Evolutionary conservation across 768 basidiomycete species (phyloP).

Genomic region (Suillus bovinus): DNA sequence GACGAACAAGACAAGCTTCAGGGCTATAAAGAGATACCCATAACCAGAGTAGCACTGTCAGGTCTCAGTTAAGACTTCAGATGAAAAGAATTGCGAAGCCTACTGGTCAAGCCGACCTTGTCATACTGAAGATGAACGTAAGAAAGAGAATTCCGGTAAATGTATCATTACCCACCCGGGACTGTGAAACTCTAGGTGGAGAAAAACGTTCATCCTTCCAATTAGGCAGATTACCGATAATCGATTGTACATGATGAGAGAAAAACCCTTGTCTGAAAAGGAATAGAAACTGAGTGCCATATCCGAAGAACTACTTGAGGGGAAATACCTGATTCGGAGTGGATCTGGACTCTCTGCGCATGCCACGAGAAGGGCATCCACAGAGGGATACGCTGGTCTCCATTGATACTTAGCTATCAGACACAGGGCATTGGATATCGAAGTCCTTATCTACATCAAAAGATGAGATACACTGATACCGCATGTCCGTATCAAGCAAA

Average conservation of each 20-base stretch:
- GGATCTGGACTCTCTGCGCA: constrained; percentile 57
- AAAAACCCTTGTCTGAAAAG: constrained; percentile 52
- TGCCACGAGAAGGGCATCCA: constrained; percentile 52
- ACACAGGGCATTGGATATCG: constrained; percentile 67
- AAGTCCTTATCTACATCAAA: constrained; percentile 57
- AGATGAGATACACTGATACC: background rate
- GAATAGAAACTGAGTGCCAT: constrained; percentile 6
- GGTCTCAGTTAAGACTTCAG: constrained; percentile 19
- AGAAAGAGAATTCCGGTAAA: constrained; percentile 15
- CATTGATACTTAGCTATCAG: constrained; percentile 60
- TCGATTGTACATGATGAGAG: constrained; percentile 53
- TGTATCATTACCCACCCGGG: constrained; percentile 47
- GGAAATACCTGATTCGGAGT: constrained; percentile 54
- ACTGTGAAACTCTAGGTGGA: constrained; percentile 84
- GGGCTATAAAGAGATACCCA: constrained; percentile 76
- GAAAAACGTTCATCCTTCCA: constrained; percentile 80
- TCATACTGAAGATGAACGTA: constrained; percentile 59
- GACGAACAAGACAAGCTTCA: constrained; percentile 74
- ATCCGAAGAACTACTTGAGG: background rate
- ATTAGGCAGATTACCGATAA: constrained; percentile 57
- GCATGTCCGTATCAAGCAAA: constrained; percentile 6
- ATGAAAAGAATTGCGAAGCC: constrained; percentile 24
- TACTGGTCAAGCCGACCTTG: constrained; percentile 84
- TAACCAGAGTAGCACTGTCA: constrained; percentile 75
- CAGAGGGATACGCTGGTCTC: constrained; percentile 64